Conservation (phyloP, 2,329 filamentous ascomycete species). For the Neospermospora avenae region DNA sequence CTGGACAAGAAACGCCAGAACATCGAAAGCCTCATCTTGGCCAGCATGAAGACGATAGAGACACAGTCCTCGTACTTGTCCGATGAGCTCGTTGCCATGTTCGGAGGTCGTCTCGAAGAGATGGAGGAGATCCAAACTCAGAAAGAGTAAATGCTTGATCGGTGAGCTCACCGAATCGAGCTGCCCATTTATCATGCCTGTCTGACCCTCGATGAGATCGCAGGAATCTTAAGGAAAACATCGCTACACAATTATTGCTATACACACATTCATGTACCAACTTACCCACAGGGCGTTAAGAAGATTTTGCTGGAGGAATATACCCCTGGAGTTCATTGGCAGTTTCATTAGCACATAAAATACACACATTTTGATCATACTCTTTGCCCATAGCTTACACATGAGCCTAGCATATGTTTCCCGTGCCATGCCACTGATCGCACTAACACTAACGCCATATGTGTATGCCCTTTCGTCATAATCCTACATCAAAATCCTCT, state of each 20-base stretch:
- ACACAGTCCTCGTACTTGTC: slow-evolving; percentile 24
- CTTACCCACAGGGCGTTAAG: slow-evolving; percentile 18
- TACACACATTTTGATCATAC: slow-evolving; percentile 5
- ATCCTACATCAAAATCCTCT: slow-evolving; percentile 24
- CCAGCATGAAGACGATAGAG: slow-evolving; percentile 30
- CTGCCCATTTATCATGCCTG: not conserved
- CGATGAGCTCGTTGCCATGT: slow-evolving; percentile 27
- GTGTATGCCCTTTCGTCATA: not conserved
- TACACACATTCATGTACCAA: slow-evolving; percentile 24
- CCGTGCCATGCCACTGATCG: not conserved
- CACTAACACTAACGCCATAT: slow-evolving; percentile 9
- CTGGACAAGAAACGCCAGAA: slow-evolving; percentile 29
- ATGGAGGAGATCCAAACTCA: slow-evolving; percentile 10
- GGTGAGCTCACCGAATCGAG: not conserved
- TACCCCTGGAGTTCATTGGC: slow-evolving; percentile 24
- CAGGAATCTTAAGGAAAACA: not conserved
- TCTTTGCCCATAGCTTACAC: not conserved
- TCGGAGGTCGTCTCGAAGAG: slow-evolving; percentile 28
- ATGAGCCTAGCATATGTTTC: slow-evolving; percentile 4
- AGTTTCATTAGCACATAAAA: slow-evolving; percentile 15
- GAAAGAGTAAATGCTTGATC: not conserved
- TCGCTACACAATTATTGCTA: slow-evolving; percentile 28
- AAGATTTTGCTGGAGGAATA: slow-evolving; percentile 13
- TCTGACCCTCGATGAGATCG: not conserved
- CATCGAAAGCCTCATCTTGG: slow-evolving; percentile 30